Evolutionary conservation across 2,329 filamentous ascomycete species (phyloP).

Genomic region (Torrubiellomyces zombiae): DNA sequence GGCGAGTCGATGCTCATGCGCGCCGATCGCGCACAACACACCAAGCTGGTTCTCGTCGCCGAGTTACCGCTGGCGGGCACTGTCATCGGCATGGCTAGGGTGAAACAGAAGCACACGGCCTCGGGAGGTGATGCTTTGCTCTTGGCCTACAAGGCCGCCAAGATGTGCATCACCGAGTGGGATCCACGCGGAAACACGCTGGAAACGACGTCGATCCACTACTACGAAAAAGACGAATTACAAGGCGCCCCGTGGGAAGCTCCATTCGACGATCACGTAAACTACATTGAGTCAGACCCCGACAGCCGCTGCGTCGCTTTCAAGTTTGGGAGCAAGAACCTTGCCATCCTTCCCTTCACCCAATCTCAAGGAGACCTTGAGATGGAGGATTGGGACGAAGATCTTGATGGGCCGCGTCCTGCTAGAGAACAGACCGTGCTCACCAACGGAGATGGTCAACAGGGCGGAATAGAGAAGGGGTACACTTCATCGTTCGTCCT

Average conservation of each 20-base stretch:
- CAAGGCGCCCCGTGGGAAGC: slow-evolving; percentile 69
- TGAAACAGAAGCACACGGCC: slow-evolving; percentile 56
- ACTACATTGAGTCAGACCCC: slow-evolving; percentile 74
- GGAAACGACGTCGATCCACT: slow-evolving; percentile 86
- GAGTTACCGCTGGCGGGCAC: slow-evolving; percentile 76
- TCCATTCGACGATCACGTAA: slow-evolving; percentile 58
- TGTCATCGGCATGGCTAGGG: slow-evolving; percentile 63
- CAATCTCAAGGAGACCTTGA: slow-evolving; percentile 75
- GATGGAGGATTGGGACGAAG: slow-evolving; percentile 81
- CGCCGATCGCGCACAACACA: slow-evolving; percentile 46
- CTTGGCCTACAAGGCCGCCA: slow-evolving; percentile 75
- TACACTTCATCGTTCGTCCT: slow-evolving; percentile 89
- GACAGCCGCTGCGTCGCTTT: slow-evolving; percentile 85
- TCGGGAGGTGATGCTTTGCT: slow-evolving; percentile 74
- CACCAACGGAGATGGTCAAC: slow-evolving; percentile 17
- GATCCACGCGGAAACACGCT: slow-evolving; percentile 65
- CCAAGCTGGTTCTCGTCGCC: slow-evolving; percentile 68
- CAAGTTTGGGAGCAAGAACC: slow-evolving; percentile 74
- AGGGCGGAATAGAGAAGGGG: slow-evolving; percentile 30
- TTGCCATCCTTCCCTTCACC: slow-evolving; percentile 87
- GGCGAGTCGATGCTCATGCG: slow-evolving; percentile 43
- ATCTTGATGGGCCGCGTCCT: slow-evolving; percentile 52
- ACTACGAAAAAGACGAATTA: slow-evolving; percentile 89
- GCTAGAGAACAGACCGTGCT: slow-evolving; percentile 23
- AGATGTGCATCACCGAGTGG: slow-evolving; percentile 88